Base-by-base conservation (phyloP, 2,329 filamentous ascomycete genomes). In the Nannizziopsis arthrosporioides region DNA sequence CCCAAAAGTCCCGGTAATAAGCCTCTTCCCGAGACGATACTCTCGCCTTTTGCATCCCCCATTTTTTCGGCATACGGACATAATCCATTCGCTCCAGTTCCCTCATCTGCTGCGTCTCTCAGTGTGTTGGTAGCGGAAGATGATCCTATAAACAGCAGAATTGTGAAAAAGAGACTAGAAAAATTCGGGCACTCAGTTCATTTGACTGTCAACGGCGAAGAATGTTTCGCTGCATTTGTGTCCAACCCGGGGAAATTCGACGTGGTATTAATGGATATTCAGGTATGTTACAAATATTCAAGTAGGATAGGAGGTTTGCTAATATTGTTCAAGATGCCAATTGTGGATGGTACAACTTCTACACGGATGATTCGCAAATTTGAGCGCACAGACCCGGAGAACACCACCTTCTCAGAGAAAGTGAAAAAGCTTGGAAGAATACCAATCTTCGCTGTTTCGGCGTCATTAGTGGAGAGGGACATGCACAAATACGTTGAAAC, bases 381-480 rank as follows among this genome's bases (percentile, higher is more conserved):
- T 15, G 44, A 46, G 42, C 27, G 17, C n/a, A 22, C 17, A n/a
- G 8, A 42, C 6, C 11, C 34, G 8, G 22, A 46, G 3, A 41
- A 3, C 9, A 31, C 14, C 36, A 32, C 31, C 9, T 14, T 35
- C 31, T 40, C 44, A 11, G 12, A 36, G 10, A 44, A 27, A 27
- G 32, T 11, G 2, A 37, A 12, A 12, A 15, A 12, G 35, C 19
- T 39, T 15, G 35, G 35, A 32, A 46, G 44, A 31, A 46, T 40
- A 46, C 44, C 44, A 3, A 31, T 46, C 17, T 46, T 46, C 19
- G 44, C 44, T 17, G 44, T 46, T 39, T 46, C 44, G 11, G 44
- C 44, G 4, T 39, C 44, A n/a, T 17, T 46, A 6, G 22, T 39
- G 11, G 44, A 46, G 12, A 31, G 18, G 17, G 17, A 46, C 5